A percentile compares a stretch with the other conserved stretches of the same genome.
Conservation (phyloP, 2,329 filamentous ascomycete genomes). For the Fusarium chuoi region DNA sequence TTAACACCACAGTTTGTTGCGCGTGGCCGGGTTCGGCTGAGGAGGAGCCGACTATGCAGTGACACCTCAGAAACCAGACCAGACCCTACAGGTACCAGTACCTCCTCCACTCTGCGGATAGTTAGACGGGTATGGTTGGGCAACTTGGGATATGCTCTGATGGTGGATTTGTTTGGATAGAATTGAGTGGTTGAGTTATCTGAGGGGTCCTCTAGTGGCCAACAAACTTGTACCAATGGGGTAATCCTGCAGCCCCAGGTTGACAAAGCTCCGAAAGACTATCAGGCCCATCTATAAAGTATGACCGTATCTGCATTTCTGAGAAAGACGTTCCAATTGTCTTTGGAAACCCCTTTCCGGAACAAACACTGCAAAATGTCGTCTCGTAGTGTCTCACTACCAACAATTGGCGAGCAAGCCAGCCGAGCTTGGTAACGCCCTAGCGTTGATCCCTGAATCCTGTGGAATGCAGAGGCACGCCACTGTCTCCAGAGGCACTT, state of each 20-base stretch:
- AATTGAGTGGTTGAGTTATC: slow-evolving; percentile 1
- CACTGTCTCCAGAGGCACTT: slow-evolving; percentile 25
- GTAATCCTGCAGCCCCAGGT: slow-evolving; percentile 23
- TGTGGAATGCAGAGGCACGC: slow-evolving; percentile 32
- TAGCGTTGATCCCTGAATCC: slow-evolving; percentile 29
- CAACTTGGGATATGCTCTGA: background rate
- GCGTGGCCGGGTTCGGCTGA: slow-evolving; percentile 40
- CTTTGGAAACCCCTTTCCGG: slow-evolving; percentile 27
- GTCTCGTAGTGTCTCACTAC: slow-evolving; percentile 27
- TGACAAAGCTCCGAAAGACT: background rate
- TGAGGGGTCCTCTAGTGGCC: slow-evolving; percentile 25
- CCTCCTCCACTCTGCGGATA: background rate
- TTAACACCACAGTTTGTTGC: slow-evolving; percentile 18
- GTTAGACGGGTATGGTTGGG: slow-evolving; percentile 15
- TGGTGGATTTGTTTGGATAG: slow-evolving; percentile 17
- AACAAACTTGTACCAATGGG: slow-evolving; percentile 26
- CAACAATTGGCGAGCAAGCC: slow-evolving; percentile 18
- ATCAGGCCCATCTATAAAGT: slow-evolving; percentile 2
- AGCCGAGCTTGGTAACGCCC: slow-evolving; percentile 34
- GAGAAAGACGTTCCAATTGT: slow-evolving; percentile 10
- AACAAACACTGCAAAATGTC: slow-evolving; percentile 13
- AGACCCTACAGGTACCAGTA: background rate
- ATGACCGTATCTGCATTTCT: slow-evolving; percentile 27
- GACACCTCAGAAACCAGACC: background rate
- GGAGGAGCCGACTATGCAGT: background rate